These are phyloP conservation scores for Bocquillonia castaneifolia DNA, from an alignment of 441 rosid genomes.

Conservation along the genomic window DNA sequence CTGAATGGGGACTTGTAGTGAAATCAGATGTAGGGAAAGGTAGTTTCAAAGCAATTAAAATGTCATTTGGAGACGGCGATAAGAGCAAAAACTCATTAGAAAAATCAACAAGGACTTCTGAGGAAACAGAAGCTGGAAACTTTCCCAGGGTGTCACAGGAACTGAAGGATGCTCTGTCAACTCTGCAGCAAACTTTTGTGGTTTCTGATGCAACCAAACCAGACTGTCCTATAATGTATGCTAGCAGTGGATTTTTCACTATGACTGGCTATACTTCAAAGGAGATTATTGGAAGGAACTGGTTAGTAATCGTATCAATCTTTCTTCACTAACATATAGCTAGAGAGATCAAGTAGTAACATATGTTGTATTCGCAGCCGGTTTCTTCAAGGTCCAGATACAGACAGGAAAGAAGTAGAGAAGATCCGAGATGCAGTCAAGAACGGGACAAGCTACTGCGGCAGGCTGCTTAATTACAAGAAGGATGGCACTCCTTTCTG, in stretches of 20 bases:
- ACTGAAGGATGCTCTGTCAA: constrained; percentile 78
- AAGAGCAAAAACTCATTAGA: constrained; percentile 36
- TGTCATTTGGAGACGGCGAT: constrained; percentile 37
- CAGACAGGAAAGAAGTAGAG: constrained; percentile 63
- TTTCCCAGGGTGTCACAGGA: constrained; percentile 81
- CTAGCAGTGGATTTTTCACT: constrained; percentile 85
- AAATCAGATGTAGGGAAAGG: constrained; percentile 42
- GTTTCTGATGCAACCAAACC: constrained; percentile 89
- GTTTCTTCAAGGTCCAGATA: constrained; percentile 87
- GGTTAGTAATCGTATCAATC: constrained; percentile 52
- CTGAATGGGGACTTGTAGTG: constrained; percentile 81
- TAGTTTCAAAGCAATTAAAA: constrained; percentile 37
- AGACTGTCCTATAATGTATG: constrained; percentile 79
- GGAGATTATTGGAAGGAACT: constrained; percentile 82
- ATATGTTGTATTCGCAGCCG: constrained; percentile 51
- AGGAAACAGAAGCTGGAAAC: constrained; percentile 50
- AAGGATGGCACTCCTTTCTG: constrained; percentile 85
- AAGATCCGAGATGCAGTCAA: constrained; percentile 71
- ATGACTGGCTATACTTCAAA: constrained; percentile 88
- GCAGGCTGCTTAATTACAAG: constrained; percentile 91
- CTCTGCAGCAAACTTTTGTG: constrained; percentile 88
- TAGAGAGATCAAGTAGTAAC: not conserved
- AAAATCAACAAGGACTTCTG: constrained; percentile 58
- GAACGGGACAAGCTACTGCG: constrained; percentile 66
- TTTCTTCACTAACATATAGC: too few relatives aligned